Base-by-base conservation (phyloP, 345 rosid genomes). In the Citrus maxima region DNA sequence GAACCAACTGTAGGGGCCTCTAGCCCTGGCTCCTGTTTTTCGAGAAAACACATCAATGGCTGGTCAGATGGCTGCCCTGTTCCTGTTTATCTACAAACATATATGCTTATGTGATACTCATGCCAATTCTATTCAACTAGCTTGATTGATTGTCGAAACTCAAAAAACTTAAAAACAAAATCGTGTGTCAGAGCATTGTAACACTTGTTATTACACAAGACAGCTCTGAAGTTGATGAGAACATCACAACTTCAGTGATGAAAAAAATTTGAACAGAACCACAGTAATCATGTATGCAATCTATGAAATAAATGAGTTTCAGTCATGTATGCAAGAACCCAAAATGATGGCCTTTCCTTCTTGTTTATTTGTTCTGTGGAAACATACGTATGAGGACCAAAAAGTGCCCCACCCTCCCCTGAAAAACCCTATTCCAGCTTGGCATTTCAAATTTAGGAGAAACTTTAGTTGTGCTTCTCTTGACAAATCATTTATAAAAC, bases 401-500 rank as follows among this genome's bases (percentile, higher is more conserved):
- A 35, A 59, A 28, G 22, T 32, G 49, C 32, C 77, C 46, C 56
- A 58, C 68, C 51, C 51, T 46, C 16, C 51, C 51, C 16, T 12
- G 16, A 46, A 46, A 12, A 67, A 40, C 59, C 54, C 59, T 61
- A 67, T 27, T 70, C 49, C 70, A 27, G 46, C 24, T 68, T 56
- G 56, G 76, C 70, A 27, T 70, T 74, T 75, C 71, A 34, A 51
- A 55, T 56, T 76, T 62, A 27, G 66, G 51, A 70, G 70, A 73
- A 55, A 46, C 62, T 72, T 66, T 38, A 30, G 62, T 24, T 60
- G 37, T 65, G 54, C 22, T 56, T 14, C 32, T 58, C 68, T 70
- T 68, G 51, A 25, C 32, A 77, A 64, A 64, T 71, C 68, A 67
- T n/a, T 30, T 55, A 25, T 24, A 46, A 32, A 74, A 32, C 38